Percentiles rank a stretch among this genome's conserved stretches.
These are phyloP conservation scores for Neurospora crassa DNA, from an alignment of 2,329 filamentous ascomycete genomes.

Conservation along the genomic window DNA sequence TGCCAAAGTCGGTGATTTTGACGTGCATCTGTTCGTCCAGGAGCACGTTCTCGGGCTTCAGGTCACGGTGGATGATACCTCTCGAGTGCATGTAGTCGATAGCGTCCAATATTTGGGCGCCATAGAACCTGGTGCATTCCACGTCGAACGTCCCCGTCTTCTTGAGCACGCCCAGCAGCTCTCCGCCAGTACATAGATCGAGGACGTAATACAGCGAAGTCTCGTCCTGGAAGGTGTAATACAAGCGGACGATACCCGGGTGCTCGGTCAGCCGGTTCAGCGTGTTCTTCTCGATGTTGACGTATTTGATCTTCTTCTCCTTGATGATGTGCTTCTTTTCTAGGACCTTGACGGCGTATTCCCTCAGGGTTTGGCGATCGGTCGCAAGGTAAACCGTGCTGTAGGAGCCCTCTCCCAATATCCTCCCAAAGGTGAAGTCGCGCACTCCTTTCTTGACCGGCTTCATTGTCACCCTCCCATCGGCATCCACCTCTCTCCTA, in stretches of 20 bases:
- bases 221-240: conserved; percentile 98
- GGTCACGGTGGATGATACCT: conserved; percentile 89
- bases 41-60: conserved; percentile 95
- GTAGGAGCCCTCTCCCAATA: conserved; percentile 93
- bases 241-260: conserved; percentile 89
- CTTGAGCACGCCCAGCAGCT: conserved; percentile 86
- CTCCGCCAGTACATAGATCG: conserved; percentile 84
- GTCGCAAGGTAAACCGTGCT: conserved; percentile 91
- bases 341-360: conserved; percentile 96
- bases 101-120: conserved; percentile 89
- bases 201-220: conserved; percentile 93
- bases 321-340: conserved; percentile 99
- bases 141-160: conserved; percentile 91
- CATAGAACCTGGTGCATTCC: conserved; percentile 90
- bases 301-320: conserved; percentile 99
- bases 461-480: conserved; percentile 70
- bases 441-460: conserved; percentile 94
- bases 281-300: conserved; percentile 99
- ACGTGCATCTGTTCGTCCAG: conserved; percentile 94
- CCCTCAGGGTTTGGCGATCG: conserved; percentile 85
- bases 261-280: conserved; percentile 93
- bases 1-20: conserved; percentile 98
- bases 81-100: conserved; percentile 97
- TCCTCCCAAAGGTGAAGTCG: conserved; percentile 87
- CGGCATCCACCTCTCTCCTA: conserved; percentile 74